These are phyloP conservation scores for Hansenula anomala DNA, from an alignment of 1,139 yeast species.

Conservation along the genomic window DNA sequence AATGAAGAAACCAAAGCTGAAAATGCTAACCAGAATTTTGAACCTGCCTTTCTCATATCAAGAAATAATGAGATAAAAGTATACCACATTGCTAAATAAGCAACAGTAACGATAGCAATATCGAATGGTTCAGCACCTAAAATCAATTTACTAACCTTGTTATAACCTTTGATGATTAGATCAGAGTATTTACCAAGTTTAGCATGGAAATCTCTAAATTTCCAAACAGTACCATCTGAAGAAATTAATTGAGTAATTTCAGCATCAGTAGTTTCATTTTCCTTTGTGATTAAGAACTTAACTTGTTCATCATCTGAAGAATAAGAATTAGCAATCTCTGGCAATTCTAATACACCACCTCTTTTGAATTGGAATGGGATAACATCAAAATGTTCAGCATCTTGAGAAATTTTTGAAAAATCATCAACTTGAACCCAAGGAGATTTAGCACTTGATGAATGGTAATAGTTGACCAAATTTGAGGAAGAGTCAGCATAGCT, in stretches of 20 bases:
- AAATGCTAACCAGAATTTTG: constrained; percentile 86
- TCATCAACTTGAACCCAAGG: constrained; percentile 44
- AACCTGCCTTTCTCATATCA: constrained; percentile 78
- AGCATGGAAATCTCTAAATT: constrained; percentile 55
- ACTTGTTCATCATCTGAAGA: constrained; percentile 21
- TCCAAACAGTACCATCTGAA: constrained; percentile 51
- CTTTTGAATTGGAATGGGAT: constrained; percentile 55
- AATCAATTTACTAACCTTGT: constrained; percentile 48
- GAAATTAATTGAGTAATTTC: constrained; percentile 24
- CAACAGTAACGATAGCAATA: constrained; percentile 71
- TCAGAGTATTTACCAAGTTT: constrained; percentile 63
- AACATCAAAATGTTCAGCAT: constrained; percentile 42
- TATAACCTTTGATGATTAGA: constrained; percentile 42
- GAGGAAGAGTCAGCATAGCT: constrained; percentile 12
- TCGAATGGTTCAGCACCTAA: constrained; percentile 85
- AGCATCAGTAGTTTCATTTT: constrained; percentile 8
- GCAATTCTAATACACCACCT: constrained; percentile 29
- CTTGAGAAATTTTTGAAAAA: constrained; percentile 24
- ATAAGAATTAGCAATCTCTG: constrained; percentile 22
- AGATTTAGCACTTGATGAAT: constrained; percentile 23
- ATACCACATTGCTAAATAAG: constrained; percentile 88
- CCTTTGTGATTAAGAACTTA: constrained; percentile 23
- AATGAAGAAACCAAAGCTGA: constrained; percentile 78
- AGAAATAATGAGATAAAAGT: constrained; percentile 73
- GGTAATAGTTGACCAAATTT: constrained; percentile 12